A percentile compares a stretch with the other conserved stretches of the same genome.
phyloP scores from a whole-genome alignment of 176 grass and related monocot genomes.

The Metroxylon sagu region DNA sequence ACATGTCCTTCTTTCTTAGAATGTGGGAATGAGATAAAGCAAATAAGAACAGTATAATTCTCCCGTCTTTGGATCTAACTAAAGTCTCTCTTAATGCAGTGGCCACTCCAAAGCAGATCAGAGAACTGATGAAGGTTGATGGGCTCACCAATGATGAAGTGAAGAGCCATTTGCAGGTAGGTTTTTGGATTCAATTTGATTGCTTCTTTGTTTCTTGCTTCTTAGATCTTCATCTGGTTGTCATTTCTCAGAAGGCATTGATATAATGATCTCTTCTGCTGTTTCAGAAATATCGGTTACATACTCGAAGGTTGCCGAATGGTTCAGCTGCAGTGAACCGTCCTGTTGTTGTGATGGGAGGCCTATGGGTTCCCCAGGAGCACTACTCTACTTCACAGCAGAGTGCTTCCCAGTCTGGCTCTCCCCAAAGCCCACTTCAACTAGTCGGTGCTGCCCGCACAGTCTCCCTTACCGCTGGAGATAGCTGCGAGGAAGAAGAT shows the following conservation, averaged over 20 bases:
- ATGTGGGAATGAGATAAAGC: too few species aligned
- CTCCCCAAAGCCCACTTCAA: constrained; percentile 62
- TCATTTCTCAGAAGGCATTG: constrained; percentile 4
- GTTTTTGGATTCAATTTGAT: background rate
- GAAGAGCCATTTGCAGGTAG: constrained; percentile 98
- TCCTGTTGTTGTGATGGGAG: constrained; percentile 32
- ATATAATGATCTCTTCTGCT: constrained; percentile 12
- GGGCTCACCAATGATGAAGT: constrained; percentile 99
- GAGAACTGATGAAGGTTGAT: constrained; percentile 92
- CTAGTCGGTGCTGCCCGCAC: constrained; percentile 37
- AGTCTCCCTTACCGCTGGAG: constrained; percentile 39
- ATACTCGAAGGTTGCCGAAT: constrained; percentile 45
- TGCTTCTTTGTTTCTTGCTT: background rate
- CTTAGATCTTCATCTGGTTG: background rate
- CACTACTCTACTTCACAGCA: constrained; percentile 28
- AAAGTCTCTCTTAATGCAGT: constrained; percentile 35
- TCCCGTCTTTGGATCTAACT: background rate
- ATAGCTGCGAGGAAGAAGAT: constrained; percentile 53
- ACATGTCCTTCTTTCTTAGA: too few species aligned
- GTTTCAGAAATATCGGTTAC: constrained; percentile 88
- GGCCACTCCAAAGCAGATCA: constrained; percentile 95
- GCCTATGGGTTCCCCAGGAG: constrained; percentile 26
- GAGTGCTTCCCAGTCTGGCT: constrained; percentile 57
- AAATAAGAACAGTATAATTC: too few species aligned
- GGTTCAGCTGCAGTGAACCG: constrained; percentile 12